A percentile compares a stretch with the other conserved stretches of the same genome.
Conservation (phyloP, 805 yeast species). For the Kuraishia ogatae region DNA sequence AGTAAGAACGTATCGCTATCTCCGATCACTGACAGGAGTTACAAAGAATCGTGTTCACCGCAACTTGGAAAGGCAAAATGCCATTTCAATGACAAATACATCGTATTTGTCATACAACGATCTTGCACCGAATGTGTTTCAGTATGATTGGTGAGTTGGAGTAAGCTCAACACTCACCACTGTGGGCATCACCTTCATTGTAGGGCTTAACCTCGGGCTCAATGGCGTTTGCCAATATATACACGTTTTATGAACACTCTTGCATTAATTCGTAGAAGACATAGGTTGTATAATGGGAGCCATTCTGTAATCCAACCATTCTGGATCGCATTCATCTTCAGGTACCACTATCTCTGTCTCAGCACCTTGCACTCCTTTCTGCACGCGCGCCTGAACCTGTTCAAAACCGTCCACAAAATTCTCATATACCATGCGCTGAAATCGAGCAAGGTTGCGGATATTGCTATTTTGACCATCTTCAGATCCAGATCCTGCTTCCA, state of each 20-base stretch:
- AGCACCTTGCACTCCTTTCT: background rate
- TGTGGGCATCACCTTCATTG: background rate
- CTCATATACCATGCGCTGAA: background rate
- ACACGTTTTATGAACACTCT: too few species aligned
- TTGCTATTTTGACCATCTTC: background rate
- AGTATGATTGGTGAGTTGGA: too few species aligned
- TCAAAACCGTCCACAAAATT: background rate
- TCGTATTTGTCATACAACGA: background rate
- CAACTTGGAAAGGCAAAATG: background rate
- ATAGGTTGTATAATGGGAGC: constrained; percentile 9
- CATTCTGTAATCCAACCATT: constrained; percentile 13
- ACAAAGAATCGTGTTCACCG: background rate
- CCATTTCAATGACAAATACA: background rate
- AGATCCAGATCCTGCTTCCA: background rate
- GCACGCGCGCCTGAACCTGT: background rate
- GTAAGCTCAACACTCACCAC: background rate
- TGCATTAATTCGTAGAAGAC: background rate
- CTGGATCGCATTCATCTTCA: constrained; percentile 9
- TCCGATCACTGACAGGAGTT: too few species aligned
- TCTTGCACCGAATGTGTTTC: background rate
- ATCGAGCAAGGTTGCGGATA: background rate
- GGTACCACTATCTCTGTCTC: constrained; percentile 5
- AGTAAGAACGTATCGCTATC: too few species aligned
- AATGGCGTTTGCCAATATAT: background rate
- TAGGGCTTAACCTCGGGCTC: too few species aligned